These are phyloP conservation scores for Stachybotrys chartarum DNA, from an alignment of 2,329 filamentous ascomycete genomes.

Conservation along the genomic window DNA sequence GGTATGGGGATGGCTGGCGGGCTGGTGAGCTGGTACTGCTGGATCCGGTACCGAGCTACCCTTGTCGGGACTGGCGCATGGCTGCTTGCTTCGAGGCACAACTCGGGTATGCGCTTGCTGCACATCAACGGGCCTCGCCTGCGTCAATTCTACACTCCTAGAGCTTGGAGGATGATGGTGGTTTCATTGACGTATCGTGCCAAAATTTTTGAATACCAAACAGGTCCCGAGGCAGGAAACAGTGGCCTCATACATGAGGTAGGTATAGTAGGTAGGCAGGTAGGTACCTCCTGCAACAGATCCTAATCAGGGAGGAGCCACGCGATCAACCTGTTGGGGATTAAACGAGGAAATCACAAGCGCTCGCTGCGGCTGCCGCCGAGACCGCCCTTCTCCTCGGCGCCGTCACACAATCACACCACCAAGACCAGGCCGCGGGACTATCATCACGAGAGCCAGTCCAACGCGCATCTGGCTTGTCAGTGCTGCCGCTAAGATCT, in stretches of 20 bases:
- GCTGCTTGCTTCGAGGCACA: neutral
- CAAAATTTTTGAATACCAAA: too few species aligned
- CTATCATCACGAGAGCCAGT: too few species aligned
- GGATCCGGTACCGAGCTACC: neutral
- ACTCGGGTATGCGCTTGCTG: neutral
- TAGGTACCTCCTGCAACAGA: neutral
- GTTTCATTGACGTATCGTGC: too few species aligned
- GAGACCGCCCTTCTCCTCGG: neutral
- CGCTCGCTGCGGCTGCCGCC: neutral
- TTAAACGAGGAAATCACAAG: neutral
- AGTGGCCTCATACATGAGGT: too few species aligned
- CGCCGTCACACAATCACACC: too few species aligned
- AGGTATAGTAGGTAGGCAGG: too few species aligned
- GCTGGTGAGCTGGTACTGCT: neutral
- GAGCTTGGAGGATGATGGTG: too few species aligned
- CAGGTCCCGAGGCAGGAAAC: too few species aligned
- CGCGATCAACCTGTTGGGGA: neutral
- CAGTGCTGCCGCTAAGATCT: too few species aligned
- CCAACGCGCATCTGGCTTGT: too few species aligned
- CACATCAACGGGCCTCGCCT: neutral
- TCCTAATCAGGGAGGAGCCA: neutral
- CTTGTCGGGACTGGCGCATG: neutral
- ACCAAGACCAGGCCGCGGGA: too few species aligned
- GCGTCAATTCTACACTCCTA: too few species aligned
- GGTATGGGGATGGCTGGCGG: neutral